Percentiles rank a stretch among this genome's conserved stretches.
Conservation (phyloP, 2,329 filamentous ascomycete species). For the Thelonectria rubi region DNA sequence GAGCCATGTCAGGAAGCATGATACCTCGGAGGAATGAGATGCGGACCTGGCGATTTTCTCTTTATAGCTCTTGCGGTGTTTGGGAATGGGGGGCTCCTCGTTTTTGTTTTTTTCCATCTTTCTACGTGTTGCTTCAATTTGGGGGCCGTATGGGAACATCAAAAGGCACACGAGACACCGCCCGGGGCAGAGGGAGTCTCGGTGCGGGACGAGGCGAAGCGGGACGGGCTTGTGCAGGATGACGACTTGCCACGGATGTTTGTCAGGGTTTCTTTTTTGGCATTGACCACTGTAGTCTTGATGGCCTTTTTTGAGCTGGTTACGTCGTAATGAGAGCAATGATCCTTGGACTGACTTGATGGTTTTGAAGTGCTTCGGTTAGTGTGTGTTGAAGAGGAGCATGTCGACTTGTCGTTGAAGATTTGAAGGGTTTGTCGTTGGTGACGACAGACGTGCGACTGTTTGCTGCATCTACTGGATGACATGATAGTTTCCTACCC, state of each 20-base stretch:
- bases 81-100: constrained; percentile 27
- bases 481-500: too few species aligned
- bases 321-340: constrained; percentile 46
- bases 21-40: constrained; percentile 37
- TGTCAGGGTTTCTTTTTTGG: constrained; percentile 34
- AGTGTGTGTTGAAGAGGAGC: neutral
- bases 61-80: constrained; percentile 37
- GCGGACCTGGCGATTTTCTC: constrained; percentile 30
- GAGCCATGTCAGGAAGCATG: constrained; percentile 31
- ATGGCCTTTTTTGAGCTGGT: constrained; percentile 34
- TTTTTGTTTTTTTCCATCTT: constrained; percentile 16
- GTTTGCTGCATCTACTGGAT: too few species aligned
- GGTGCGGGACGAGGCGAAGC: constrained; percentile 12
- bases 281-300: constrained; percentile 38
- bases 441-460: too few species aligned
- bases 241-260: constrained; percentile 11
- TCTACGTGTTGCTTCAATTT: constrained; percentile 18
- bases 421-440: too few species aligned
- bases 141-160: constrained; percentile 25
- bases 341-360: constrained; percentile 32
- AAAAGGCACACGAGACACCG: constrained; percentile 14
- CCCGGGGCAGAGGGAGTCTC: constrained; percentile 22
- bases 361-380: neutral
- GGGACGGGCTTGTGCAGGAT: constrained; percentile 22
- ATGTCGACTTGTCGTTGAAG: too few species aligned